These are phyloP conservation scores for Quercus lobata DNA, from an alignment of 331 rosid species.

Conservation along the genomic window DNA sequence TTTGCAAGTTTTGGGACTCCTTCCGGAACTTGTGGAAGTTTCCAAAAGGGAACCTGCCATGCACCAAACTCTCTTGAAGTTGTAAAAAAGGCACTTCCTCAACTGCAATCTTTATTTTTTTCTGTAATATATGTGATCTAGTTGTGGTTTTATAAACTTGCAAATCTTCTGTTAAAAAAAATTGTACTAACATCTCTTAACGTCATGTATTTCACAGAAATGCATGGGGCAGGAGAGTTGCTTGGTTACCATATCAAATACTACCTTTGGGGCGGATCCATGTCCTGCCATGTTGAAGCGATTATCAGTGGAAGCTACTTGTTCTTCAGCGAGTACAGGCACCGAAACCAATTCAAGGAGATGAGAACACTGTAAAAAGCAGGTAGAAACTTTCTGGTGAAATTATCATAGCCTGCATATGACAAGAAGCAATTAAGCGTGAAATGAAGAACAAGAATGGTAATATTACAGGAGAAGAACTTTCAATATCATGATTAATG, in stretches of 20 bases:
- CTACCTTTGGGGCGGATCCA: constrained; percentile 35
- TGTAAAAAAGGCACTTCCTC: constrained; percentile 29
- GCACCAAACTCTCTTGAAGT: constrained; percentile 31
- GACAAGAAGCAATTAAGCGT: neutral
- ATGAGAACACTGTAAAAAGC: neutral
- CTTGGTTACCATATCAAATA: constrained; percentile 22
- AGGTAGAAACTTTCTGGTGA: neutral
- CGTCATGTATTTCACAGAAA: constrained; percentile 19
- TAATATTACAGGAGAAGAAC: neutral
- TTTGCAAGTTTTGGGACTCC: constrained; percentile 46
- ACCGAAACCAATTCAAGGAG: constrained; percentile 9
- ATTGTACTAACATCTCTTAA: neutral
- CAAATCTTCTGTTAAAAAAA: neutral
- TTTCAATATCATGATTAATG: neutral
- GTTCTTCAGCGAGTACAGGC: constrained; percentile 26
- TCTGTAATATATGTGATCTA: neutral
- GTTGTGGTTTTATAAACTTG: neutral
- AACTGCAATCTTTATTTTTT: neutral
- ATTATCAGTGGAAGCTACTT: constrained; percentile 35
- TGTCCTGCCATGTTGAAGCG: constrained; percentile 36
- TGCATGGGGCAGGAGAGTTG: constrained; percentile 35
- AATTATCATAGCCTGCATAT: neutral
- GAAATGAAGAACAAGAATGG: constrained; percentile 2
- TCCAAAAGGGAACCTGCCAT: constrained; percentile 40
- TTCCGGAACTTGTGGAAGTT: constrained; percentile 32